Base-by-base conservation (phyloP, 306 rosid genomes). In the Sicyos edulis region DNA sequence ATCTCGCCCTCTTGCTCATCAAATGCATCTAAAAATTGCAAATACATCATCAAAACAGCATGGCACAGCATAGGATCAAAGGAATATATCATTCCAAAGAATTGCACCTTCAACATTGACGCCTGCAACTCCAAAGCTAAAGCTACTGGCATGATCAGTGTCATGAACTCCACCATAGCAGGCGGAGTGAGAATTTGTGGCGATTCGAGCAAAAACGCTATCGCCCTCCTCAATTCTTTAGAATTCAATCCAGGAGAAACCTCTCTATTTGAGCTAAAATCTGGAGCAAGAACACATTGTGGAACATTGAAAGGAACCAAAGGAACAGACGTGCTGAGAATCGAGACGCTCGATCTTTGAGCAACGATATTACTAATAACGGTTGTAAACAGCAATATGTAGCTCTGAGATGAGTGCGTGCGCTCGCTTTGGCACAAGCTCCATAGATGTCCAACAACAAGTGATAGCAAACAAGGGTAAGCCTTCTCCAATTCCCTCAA, bases 31-130 rank as follows among this genome's bases (percentile, higher is more conserved):
- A 84, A 58, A 74, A 93, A 90, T 64, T 67, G 78, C 76, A 83
- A 70, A 70, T 81, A 86, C 98, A 93, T 83, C 57, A 77, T 83
- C 87, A 93, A 85, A 83, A 90, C 92, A 40, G 85, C 84, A 81
- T 93, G 98, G 75, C 91, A 87, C 10, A 87, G 72, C 71, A 93
- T 51, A n/a, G 98, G 95, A 72, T 93, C 86, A 80, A 66, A 88
- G 15, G 97, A 93, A 80, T 87, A 85, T 65, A 87, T 70, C 97
- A 88, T 82, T 16, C 98, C 96, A 58, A 86, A 90, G 75, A 93
- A 88, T 80, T 93, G 98, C 79, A 93, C 97, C 87, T 82, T 93
- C 75, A 93, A 82, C 98, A 90, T 84, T 4, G 97, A 93, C 4
- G 95, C 83, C 73, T 87, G 98, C 78, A 93, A 81, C 74, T 93